Percentiles rank a stretch among this genome's conserved stretches.
These are phyloP conservation scores for Rossbeevera mucosa DNA, from an alignment of 768 basidiomycete genomes.

Conservation along the genomic window DNA sequence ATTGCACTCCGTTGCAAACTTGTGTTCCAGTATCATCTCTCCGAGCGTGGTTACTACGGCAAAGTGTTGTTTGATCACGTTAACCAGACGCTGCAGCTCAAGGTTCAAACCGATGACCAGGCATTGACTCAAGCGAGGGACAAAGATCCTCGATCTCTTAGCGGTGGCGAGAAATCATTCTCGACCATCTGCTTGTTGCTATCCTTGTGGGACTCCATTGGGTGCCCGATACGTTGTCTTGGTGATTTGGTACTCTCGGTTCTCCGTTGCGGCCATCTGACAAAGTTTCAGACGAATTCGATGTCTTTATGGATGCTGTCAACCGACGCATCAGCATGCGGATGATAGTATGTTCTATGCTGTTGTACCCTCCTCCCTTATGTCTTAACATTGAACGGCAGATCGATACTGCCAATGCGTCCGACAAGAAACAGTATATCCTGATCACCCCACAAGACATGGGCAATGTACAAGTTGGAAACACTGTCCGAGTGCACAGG, in stretches of 20 bases:
- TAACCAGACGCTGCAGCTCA: slow-evolving; percentile 57
- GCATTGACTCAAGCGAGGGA: slow-evolving; percentile 60
- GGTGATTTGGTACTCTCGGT: slow-evolving; percentile 40
- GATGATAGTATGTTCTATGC: slow-evolving; percentile 67
- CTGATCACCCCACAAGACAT: slow-evolving; percentile 96
- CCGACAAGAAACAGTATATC: slow-evolving; percentile 88
- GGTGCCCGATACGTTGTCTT: slow-evolving; percentile 89
- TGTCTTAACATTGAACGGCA: slow-evolving; percentile 25
- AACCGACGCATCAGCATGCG: slow-evolving; percentile 91
- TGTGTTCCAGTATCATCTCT: slow-evolving; percentile 77
- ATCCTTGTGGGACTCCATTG: slow-evolving; percentile 95
- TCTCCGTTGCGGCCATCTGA: slow-evolving; percentile 7
- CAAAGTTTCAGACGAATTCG: slow-evolving; percentile 75
- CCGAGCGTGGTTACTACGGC: slow-evolving; percentile 83
- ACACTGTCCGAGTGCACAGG: slow-evolving; percentile 65
- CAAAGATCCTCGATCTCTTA: slow-evolving; percentile 81
- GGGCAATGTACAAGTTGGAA: slow-evolving; percentile 65
- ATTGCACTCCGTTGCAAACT: slow-evolving; percentile 85
- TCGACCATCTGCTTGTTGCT: slow-evolving; percentile 91
- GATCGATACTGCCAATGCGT: slow-evolving; percentile 87
- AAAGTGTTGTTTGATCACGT: slow-evolving; percentile 85
- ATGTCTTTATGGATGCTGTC: slow-evolving; percentile 96
- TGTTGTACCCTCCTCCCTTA: neutral
- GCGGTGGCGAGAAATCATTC: slow-evolving; percentile 96
- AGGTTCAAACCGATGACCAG: slow-evolving; percentile 83